Evolutionary conservation across 176 grass and related monocot genomes (phyloP).

Genomic region (Cymbopogon citratus): DNA sequence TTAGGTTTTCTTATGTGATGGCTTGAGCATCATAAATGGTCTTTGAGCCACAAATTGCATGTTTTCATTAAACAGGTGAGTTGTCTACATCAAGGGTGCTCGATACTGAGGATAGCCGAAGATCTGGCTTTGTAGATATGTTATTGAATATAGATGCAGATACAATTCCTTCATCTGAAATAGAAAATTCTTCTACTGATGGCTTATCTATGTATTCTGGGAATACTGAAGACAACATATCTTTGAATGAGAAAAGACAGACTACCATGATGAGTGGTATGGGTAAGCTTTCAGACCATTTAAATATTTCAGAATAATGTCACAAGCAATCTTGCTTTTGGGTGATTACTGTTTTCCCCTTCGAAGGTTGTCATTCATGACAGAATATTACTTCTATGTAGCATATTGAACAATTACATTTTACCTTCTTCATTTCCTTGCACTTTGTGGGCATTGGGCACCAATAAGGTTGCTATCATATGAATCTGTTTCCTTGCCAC

Average conservation of each 20-base stretch:
- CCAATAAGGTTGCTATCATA: not conserved
- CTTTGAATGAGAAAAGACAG: constrained; percentile 27
- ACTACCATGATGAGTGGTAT: constrained; percentile 22
- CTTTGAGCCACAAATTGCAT: not conserved
- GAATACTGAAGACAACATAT: not conserved
- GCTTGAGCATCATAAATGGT: not conserved
- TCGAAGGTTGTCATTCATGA: constrained; percentile 2
- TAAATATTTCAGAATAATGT: not conserved
- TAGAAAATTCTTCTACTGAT: constrained; percentile 28
- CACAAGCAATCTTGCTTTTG: not conserved
- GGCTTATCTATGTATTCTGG: constrained; percentile 17
- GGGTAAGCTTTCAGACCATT: constrained; percentile 25
- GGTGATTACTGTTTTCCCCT: not conserved
- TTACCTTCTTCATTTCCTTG: constrained; percentile 3
- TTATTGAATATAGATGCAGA: constrained; percentile 50
- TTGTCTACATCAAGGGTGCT: constrained; percentile 51
- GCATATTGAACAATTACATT: not conserved
- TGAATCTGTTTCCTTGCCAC: not conserved
- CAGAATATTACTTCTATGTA: not conserved
- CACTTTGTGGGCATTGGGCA: not conserved
- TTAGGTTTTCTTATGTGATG: constrained; percentile 27
- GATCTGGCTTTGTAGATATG: constrained; percentile 75
- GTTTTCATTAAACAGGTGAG: constrained; percentile 48
- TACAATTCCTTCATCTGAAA: constrained; percentile 25
- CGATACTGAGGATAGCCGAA: constrained; percentile 62